Base-by-base conservation (phyloP, 2,329 filamentous ascomycete species). In the Thielaviopsis ethacetica region DNA sequence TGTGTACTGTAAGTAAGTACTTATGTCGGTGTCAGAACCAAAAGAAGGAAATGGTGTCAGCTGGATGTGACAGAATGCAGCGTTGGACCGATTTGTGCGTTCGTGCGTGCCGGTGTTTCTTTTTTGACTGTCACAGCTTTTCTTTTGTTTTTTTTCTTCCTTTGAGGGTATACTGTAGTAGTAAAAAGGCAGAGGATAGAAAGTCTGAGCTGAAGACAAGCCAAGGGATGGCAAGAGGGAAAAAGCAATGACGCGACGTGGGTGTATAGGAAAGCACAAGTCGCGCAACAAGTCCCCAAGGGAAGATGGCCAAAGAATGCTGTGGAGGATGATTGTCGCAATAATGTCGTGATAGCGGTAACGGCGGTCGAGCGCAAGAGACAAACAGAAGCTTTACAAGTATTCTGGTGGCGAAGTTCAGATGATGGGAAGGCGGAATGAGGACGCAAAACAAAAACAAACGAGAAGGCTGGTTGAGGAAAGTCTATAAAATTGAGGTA, bases 301-400 rank as follows among this genome's bases (percentile, higher is more conserved):
- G 26, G 47, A 22, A 17, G 24, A 57, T 22, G 47, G 26, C n/a
- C 19, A 22, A 57, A 57, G 55, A 57, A 57, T 57, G 55, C n/a
- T 49, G n/a, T 49, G 6, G 44, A 49, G 44, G 41, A 47, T n/a
- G n/a, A 47, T 47, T 47, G 15, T 19, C 15, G 44, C 44, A 49
- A 49, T 49, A 49, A n/a, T 49, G 44, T 49, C 44, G 44, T 10
- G 17, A 21, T 21, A 13, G n/a, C 17, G n/a, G 30, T 12, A n/a
- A 10, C n/a, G 9, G 44, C 2, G 44, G n/a, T 49, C 9, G 21
- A 53, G 24, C n/a, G 44, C 44, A 56, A 56, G 41, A 50, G 26
- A 47, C 44, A 50, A 49, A 49, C 13, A n/a, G 13, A 1, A 5
- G 4, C 13, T 44, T 44, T 44, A 9, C 26, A 9, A 9, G 9